Evolutionary conservation across 139 green algal species (phyloP), one percentile per base, ranked within the genome.

Genomic region (Raphidocelis subcapitata): DNA sequence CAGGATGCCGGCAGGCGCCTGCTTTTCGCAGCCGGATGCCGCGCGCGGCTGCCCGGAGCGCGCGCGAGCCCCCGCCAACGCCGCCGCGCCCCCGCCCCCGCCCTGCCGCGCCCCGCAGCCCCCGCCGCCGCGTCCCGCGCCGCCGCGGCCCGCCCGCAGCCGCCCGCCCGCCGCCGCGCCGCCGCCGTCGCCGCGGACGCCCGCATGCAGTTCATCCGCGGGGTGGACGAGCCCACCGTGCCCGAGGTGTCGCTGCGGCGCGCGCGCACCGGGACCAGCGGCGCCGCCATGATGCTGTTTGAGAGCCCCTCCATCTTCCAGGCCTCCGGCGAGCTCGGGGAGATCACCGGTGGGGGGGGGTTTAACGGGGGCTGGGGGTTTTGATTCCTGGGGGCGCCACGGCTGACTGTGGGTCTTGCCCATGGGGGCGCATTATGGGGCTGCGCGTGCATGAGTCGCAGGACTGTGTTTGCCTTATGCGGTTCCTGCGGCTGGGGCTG

Each of bases 261-360:
- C 21, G 86, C 84, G 23, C 82, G 88, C 12, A 94, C 97, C 18
- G 96, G 96, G 23, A 81, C 79, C 31, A 90, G 65, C 60, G 96
- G 96, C 36, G 92, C 86, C 0, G 96, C 96, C 3, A 88, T 87
- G 33, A 98, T 99, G 69, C 47, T 93, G 0, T 99, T 99, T 65
- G 75, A 92, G 10, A 84, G 93, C 51, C 96, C 96, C 23, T 85
- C 86, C 46, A 83, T 99, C 5, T 99, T 99, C 76, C 91, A 98
- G 77, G 87, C 86, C 14, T 82, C 77, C 31, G 73, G 60, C 29
- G 92, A 97, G 62, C 36, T 88, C 47, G 77, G 81, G 21, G 74
- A 86, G 29, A 85, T 85, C 63, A 84, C 78, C 37, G 76, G 75
- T 73, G 49, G 0, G 51, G 51, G 14, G 8, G 8, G 41, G n/a